These are phyloP conservation scores for Candida nonsorbophila DNA, from an alignment of 805 yeast species.

Conservation along the genomic window DNA sequence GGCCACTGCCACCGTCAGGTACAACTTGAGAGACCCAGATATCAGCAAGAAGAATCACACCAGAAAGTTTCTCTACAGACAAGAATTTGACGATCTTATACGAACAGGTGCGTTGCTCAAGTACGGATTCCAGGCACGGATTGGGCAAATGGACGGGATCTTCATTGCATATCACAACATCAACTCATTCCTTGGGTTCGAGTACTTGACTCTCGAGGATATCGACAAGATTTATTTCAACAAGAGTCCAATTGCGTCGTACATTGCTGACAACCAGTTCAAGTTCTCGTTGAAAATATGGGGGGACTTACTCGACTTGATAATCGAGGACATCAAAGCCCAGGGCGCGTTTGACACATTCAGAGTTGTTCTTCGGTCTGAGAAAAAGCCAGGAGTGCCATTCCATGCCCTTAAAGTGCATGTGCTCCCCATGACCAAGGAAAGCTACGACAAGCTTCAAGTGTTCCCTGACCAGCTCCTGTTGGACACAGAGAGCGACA, in stretches of 20 bases:
- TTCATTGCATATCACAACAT: slow-evolving; percentile 89
- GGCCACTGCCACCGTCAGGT: slow-evolving; percentile 82
- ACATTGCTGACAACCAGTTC: slow-evolving; percentile 67
- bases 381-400: slow-evolving; percentile 2
- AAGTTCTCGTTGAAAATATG: slow-evolving; percentile 52
- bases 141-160: slow-evolving; percentile 96
- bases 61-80: neutral
- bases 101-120: slow-evolving; percentile 70
- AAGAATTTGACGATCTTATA: slow-evolving; percentile 68
- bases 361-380: slow-evolving; percentile 8
- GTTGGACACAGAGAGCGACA: too few relatives aligned
- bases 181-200: slow-evolving; percentile 78
- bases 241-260: slow-evolving; percentile 25
- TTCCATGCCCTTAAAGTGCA: slow-evolving; percentile 13
- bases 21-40: slow-evolving; percentile 63
- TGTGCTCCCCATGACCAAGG: slow-evolving; percentile 23
- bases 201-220: slow-evolving; percentile 70
- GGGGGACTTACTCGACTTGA: slow-evolving; percentile 22
- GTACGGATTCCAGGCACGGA: slow-evolving; percentile 85
- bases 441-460: too few relatives aligned
- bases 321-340: slow-evolving; percentile 19
- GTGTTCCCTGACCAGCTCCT: too few relatives aligned
- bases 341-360: slow-evolving; percentile 3
- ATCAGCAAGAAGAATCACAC: slow-evolving; percentile 22
- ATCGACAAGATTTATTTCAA: slow-evolving; percentile 49